Evolutionary conservation across 129 eudicot species (phyloP).

Genomic region (Gnaphalium uliginosum): DNA sequence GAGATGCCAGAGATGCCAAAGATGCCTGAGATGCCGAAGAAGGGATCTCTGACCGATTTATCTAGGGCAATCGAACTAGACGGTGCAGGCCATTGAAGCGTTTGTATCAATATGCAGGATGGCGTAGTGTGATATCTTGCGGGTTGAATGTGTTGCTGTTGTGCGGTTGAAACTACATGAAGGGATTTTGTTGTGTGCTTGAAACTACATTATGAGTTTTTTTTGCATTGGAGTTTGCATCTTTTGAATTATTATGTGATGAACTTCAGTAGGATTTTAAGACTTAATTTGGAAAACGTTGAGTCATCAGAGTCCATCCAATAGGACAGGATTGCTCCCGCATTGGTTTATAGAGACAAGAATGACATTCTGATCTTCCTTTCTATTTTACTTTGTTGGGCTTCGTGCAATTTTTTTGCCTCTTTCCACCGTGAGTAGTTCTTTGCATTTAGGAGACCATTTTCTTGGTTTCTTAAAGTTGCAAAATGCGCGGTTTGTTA

Average conservation of each 20-base stretch:
- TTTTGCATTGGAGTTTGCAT: conserved; percentile 3
- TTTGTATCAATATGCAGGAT: conserved; percentile 2
- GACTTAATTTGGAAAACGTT: neutral
- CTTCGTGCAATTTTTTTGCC: neutral
- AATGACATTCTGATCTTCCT: neutral
- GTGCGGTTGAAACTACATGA: neutral
- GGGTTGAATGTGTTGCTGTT: neutral
- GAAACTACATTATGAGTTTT: neutral
- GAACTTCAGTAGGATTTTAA: neutral
- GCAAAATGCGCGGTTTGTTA: neutral
- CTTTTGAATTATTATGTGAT: neutral
- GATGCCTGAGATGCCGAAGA: neutral
- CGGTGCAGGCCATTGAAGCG: neutral
- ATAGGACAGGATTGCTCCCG: neutral
- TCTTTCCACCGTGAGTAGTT: neutral
- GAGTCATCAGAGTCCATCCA: neutral
- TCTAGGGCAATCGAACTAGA: neutral
- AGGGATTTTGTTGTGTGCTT: neutral
- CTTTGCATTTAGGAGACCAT: neutral
- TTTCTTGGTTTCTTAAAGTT: neutral
- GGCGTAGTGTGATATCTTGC: neutral
- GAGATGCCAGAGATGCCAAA: neutral
- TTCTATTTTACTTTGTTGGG: neutral
- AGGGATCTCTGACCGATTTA: neutral
- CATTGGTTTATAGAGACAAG: neutral